Evolutionary conservation across 805 yeast genomes (phyloP), one percentile per base, ranked within the genome.

Genomic region (Starmerella floricola): DNA sequence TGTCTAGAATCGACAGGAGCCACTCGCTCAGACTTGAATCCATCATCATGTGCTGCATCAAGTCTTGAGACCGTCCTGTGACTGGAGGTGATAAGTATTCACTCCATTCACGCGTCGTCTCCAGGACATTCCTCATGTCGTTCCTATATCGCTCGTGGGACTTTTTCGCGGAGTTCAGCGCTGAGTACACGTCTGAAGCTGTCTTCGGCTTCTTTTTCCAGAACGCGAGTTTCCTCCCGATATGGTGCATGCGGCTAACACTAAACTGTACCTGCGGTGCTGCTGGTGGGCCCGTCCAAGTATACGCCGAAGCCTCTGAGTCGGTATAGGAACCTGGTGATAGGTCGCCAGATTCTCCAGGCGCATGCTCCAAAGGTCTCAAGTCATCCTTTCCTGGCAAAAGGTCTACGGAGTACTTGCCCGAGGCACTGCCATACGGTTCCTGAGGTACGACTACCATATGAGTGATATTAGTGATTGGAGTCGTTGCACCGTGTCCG

Each of bases 21-120:
- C 48, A 19, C 16, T 34, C 38, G 28, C 47, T 31, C 32, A 46
- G 24, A 8, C 29, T 23, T 8, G 31, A 44, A 29, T 52, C 54
- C 6, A 38, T 36, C 15, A 42, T 23, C 3, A 36, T 31, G 12
- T 27, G 28, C 29, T 42, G 46, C 20, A 40, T 13, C 26, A 30
- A 8, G 37, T 44, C 44, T 6, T 31, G 28, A 6, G 31, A 8
- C 3, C 19, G n/a, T 23, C 26, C 26, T 8, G 4, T 21, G 24
- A 23, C 6, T 13, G 28, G 43, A 2, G 43, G 47, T 2, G 38
- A 13, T 6, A 46, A 35, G 32, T 31, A 38, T 15, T 42, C 47
- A 1, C 53, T 34, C 60, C 60, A 56, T 2, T 40, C 33, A 4
- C 19, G 29, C 33, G 55, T 10, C 23, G 47, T 36, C 10, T 43